These are phyloP conservation scores for Meyerozyma sp. DNA, from an alignment of 1,139 yeast species.

Conservation along the genomic window DNA sequence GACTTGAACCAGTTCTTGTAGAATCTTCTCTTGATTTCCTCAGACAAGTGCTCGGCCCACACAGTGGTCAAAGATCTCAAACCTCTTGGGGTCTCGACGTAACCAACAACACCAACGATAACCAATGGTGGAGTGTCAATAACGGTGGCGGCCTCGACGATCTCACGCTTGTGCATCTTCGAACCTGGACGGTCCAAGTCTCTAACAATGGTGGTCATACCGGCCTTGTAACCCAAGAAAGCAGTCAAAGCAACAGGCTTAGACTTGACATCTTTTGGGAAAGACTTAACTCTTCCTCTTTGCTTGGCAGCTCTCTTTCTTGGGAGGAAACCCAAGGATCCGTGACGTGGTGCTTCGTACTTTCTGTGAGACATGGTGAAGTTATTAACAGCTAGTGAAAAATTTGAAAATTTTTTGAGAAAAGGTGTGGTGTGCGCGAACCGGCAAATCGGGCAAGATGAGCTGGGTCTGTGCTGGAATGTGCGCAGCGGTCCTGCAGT, in stretches of 20 bases:
- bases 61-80: constrained; percentile 98
- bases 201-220: constrained; percentile 99
- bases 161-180: constrained; percentile 99
- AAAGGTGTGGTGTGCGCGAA: neutral
- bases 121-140: constrained; percentile 99
- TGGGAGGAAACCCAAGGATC: constrained; percentile 99
- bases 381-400: constrained; percentile 20
- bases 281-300: constrained; percentile 98
- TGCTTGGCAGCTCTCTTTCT: constrained; percentile 99
- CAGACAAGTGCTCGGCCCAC: constrained; percentile 99
- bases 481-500: neutral
- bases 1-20: constrained; percentile 99
- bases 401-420: neutral
- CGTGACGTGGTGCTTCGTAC: constrained; percentile 99
- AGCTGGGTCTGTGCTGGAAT: neutral
- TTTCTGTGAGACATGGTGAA: constrained; percentile 94
- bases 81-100: constrained; percentile 99
- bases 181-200: constrained; percentile 99
- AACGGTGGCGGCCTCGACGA: constrained; percentile 98
- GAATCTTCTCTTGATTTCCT: constrained; percentile 99
- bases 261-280: constrained; percentile 98
- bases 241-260: constrained; percentile 99
- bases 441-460: neutral
- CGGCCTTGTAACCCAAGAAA: constrained; percentile 99
- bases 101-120: constrained; percentile 99